A percentile compares a stretch with the other conserved stretches of the same genome.
Evolutionary conservation across 306 rosid species (phyloP).

Genomic region (Cyclanthera cordifolia): DNA sequence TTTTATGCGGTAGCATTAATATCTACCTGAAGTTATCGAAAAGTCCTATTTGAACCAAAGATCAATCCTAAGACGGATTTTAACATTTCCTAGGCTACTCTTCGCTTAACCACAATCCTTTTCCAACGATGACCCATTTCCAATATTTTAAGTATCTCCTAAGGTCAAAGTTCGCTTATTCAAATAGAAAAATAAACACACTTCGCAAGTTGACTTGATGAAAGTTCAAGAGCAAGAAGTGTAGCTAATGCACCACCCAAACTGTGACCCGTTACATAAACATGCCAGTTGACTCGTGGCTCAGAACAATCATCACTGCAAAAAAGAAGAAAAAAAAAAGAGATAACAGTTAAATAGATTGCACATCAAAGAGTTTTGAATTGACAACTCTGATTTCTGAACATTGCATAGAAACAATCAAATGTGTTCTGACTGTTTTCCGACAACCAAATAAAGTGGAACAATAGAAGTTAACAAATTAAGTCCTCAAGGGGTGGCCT

Average conservation of each 20-base stretch:
- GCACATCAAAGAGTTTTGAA: neutral
- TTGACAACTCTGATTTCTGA: neutral
- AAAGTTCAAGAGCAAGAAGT: slow-evolving; percentile 87
- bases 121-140: neutral
- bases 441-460: neutral
- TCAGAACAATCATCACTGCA: slow-evolving; percentile 56
- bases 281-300: slow-evolving; percentile 60
- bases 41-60: no score
- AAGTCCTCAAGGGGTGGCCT: neutral
- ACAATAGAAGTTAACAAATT: neutral
- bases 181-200: slow-evolving; percentile 21
- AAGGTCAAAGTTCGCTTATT: neutral
- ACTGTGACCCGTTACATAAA: slow-evolving; percentile 91
- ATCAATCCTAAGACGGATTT: no score
- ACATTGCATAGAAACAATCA: neutral
- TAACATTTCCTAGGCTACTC: neutral
- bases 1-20: no score
- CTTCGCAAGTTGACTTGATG: slow-evolving; percentile 76
- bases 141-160: neutral
- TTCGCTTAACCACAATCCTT: neutral
- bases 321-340: slow-evolving; percentile 8
- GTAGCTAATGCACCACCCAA: slow-evolving; percentile 96
- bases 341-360: neutral
- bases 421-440: neutral
- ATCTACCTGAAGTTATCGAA: no score